These are phyloP conservation scores for Colletotrichum limetticola DNA, from an alignment of 2,329 filamentous ascomycete species.

Conservation along the genomic window DNA sequence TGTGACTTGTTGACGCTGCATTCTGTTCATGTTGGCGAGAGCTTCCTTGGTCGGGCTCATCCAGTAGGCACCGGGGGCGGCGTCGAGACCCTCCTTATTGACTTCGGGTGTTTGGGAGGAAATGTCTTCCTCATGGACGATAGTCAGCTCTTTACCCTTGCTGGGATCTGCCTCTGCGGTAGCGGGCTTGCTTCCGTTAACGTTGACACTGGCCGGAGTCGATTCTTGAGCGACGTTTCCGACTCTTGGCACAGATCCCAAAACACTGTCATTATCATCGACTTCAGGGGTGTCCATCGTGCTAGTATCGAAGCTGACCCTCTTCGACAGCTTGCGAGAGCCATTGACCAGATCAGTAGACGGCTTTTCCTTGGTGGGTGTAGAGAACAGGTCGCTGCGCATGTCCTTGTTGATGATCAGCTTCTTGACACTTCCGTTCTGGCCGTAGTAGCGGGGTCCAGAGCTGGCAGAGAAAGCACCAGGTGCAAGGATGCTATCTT, in stretches of 20 bases:
- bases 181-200: slow-evolving; percentile 38
- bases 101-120: slow-evolving; percentile 42
- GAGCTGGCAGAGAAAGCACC: slow-evolving; percentile 82
- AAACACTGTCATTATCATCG: slow-evolving; percentile 17
- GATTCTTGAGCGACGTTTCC: slow-evolving; percentile 3
- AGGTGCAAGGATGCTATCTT: slow-evolving; percentile 87
- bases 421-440: slow-evolving; percentile 82
- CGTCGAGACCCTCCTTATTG: slow-evolving; percentile 46
- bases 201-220: slow-evolving; percentile 1
- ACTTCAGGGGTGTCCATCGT: slow-evolving; percentile 50
- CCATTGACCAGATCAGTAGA: slow-evolving; percentile 53
- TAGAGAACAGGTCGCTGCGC: slow-evolving; percentile 76
- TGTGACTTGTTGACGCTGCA: slow-evolving; percentile 79
- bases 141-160: slow-evolving; percentile 79
- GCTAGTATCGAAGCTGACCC: slow-evolving; percentile 89
- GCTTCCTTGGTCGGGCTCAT: slow-evolving; percentile 81
- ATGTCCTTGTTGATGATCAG: slow-evolving; percentile 92
- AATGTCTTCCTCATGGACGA: slow-evolving; percentile 78
- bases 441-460: slow-evolving; percentile 72
- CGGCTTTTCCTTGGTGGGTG: slow-evolving; percentile 65
- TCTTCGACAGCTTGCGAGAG: slow-evolving; percentile 76
- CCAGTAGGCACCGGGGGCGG: slow-evolving; percentile 83
- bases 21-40: slow-evolving; percentile 81
- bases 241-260: slow-evolving; percentile 1
- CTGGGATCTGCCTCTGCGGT: slow-evolving; percentile 73